Conservation (phyloP, 495 filamentous ascomycete genomes). For the Penicillium pulvis region DNA sequence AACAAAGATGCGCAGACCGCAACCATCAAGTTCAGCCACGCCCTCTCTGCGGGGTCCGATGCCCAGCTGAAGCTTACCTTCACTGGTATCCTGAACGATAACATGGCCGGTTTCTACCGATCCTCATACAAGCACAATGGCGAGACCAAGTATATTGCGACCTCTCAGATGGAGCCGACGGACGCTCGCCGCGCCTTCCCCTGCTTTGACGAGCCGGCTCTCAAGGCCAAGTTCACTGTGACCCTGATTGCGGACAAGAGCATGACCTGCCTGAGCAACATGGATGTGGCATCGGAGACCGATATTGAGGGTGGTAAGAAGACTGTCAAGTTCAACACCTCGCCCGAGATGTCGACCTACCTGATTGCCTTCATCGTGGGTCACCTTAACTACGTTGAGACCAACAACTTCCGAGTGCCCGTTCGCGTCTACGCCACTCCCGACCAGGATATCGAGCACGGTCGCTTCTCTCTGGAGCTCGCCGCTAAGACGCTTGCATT, state of each 20-base stretch:
- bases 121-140: slow-evolving; percentile 64
- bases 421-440: slow-evolving; percentile 65
- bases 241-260: slow-evolving; percentile 64
- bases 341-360: slow-evolving; percentile 70
- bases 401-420: slow-evolving; percentile 64
- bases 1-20: slow-evolving; percentile 63
- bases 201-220: slow-evolving; percentile 70
- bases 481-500: slow-evolving; percentile 58
- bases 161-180: slow-evolving; percentile 69
- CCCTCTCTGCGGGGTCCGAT: slow-evolving; percentile 58
- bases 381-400: slow-evolving; percentile 66
- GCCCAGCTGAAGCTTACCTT: slow-evolving; percentile 63
- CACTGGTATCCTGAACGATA: slow-evolving; percentile 64
- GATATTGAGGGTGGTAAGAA: slow-evolving; percentile 58
- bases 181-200: slow-evolving; percentile 68
- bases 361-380: slow-evolving; percentile 69
- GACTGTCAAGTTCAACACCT: slow-evolving; percentile 66
- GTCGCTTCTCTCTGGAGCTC: slow-evolving; percentile 64
- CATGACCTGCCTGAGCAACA: slow-evolving; percentile 68
- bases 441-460: slow-evolving; percentile 66
- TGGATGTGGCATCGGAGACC: slow-evolving; percentile 63
- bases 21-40: slow-evolving; percentile 60
- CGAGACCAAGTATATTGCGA: slow-evolving; percentile 60
- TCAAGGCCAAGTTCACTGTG: slow-evolving; percentile 68
- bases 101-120: slow-evolving; percentile 71